These are phyloP conservation scores for Pyrus hybrid DNA, from an alignment of 331 rosid genomes.

Conservation along the genomic window DNA sequence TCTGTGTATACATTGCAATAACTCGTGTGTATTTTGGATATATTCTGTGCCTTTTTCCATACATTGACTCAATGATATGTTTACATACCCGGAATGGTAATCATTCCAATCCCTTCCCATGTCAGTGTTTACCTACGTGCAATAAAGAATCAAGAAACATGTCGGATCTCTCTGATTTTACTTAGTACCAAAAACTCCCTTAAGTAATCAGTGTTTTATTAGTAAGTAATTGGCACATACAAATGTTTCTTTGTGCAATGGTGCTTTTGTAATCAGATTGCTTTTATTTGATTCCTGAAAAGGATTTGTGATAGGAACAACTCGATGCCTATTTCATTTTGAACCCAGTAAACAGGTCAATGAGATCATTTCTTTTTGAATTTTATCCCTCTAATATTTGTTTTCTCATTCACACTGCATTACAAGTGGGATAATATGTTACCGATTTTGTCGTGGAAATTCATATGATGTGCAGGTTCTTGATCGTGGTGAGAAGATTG, in stretches of 20 bases:
- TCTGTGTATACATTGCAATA: not conserved
- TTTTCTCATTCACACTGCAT: not conserved
- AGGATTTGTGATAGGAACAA: not conserved
- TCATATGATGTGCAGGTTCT: constrained; percentile 55
- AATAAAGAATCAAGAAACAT: too few relatives aligned
- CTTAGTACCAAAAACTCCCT: too few relatives aligned
- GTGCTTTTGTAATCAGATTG: not conserved
- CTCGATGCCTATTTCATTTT: not conserved
- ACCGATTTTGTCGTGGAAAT: not conserved
- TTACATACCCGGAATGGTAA: not conserved
- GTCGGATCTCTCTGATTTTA: too few relatives aligned
- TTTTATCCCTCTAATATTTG: not conserved
- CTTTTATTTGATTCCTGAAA: not conserved
- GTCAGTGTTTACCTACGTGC: too few relatives aligned
- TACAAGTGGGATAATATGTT: not conserved
- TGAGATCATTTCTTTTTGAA: not conserved
- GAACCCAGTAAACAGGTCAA: not conserved
- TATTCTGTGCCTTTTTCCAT: not conserved
- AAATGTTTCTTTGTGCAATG: too few relatives aligned
- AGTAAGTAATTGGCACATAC: too few relatives aligned
- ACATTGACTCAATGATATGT: not conserved
- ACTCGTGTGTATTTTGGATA: not conserved
- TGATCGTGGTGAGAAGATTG: constrained; percentile 95
- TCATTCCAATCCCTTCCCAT: not conserved
- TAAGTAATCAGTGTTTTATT: too few relatives aligned